Percentiles rank a stretch among this genome's conserved stretches.
phyloP scores from a whole-genome alignment of 371 early-diverging fungal genomes.

The Funneliformis caledonium region DNA sequence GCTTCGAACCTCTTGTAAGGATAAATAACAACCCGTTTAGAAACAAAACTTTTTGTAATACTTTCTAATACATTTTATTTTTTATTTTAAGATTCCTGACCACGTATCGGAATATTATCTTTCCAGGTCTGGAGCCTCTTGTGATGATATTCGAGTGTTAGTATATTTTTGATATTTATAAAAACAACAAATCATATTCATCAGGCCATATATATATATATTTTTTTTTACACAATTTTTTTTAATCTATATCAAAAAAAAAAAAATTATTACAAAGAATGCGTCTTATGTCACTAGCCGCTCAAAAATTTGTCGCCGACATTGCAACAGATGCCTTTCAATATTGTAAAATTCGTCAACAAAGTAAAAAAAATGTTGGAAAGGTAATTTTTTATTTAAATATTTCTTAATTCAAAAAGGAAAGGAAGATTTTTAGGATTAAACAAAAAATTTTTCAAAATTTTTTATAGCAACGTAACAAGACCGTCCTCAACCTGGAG shows the following conservation, averaged over 20 bases:
- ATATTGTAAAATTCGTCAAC: slow-evolving; percentile 87
- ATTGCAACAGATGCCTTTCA: slow-evolving; percentile 95
- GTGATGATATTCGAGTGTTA: slow-evolving; percentile 87
- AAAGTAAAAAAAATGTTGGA: slow-evolving; percentile 49
- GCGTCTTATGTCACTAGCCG: slow-evolving; percentile 86
- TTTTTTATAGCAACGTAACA: slow-evolving; percentile 62
- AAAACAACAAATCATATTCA: background rate
- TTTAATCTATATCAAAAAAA: background rate
- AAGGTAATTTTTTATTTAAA: slow-evolving; percentile 25
- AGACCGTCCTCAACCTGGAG: slow-evolving; percentile 90
- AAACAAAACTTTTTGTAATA: no score
- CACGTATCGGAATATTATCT: slow-evolving; percentile 96
- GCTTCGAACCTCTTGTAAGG: slow-evolving; percentile 84
- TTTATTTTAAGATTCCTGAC: slow-evolving; percentile 87
- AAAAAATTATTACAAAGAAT: slow-evolving; percentile 58
- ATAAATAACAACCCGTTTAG: background rate
- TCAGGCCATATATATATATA: background rate
- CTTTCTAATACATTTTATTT: background rate
- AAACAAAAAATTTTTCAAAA: background rate
- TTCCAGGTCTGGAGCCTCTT: slow-evolving; percentile 91
- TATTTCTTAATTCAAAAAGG: background rate
- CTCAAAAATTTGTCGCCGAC: slow-evolving; percentile 96
- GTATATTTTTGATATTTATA: slow-evolving; percentile 37
- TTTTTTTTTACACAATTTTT: background rate
- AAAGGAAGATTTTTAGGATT: no score